Evolutionary conservation across 2,329 filamentous ascomycete species (phyloP).

Genomic region (Periglandula ipomoeae): DNA sequence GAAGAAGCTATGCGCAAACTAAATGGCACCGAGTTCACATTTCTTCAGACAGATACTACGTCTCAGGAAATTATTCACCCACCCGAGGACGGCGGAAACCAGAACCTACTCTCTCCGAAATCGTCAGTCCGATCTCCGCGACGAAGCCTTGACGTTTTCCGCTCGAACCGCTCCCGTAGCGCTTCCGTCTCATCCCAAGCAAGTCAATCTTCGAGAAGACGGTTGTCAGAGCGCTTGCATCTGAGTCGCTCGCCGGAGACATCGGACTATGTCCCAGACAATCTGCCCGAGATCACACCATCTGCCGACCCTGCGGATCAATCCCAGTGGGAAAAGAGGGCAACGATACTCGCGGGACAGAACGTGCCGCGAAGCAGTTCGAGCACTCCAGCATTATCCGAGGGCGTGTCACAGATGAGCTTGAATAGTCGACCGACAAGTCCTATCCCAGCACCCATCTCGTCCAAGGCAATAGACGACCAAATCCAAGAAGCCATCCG

Average conservation of each 20-base stretch:
- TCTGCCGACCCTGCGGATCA: constrained; percentile 43
- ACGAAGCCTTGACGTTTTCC: constrained; percentile 38
- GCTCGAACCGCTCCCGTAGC: constrained; percentile 37
- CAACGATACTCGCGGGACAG: constrained; percentile 72
- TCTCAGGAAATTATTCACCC: constrained; percentile 71
- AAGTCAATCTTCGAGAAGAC: constrained; percentile 30
- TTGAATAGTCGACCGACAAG: constrained; percentile 1
- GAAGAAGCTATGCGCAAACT: constrained; percentile 28
- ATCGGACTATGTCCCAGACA: constrained; percentile 66
- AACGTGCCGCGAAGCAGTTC: constrained; percentile 39
- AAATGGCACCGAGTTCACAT: constrained; percentile 60
- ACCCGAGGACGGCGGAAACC: constrained; percentile 33
- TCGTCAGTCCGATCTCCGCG: constrained; percentile 22
- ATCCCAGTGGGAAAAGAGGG: constrained; percentile 83
- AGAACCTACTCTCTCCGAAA: constrained; percentile 20
- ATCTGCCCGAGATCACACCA: constrained; percentile 65
- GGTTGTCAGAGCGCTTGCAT: constrained; percentile 64
- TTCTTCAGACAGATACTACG: constrained; percentile 76
- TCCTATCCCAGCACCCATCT: constrained; percentile 24
- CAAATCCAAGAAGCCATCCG: constrained; percentile 94
- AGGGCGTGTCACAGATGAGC: constrained; percentile 20
- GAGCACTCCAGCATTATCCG: constrained; percentile 24
- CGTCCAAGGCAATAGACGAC: constrained; percentile 46
- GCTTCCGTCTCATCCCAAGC: constrained; percentile 34
- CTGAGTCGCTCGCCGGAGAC: constrained; percentile 48